Percentiles rank a stretch among this genome's conserved stretches.
phyloP scores from a whole-genome alignment of 2,329 filamentous ascomycete genomes.

The Cladosporium sp. region DNA sequence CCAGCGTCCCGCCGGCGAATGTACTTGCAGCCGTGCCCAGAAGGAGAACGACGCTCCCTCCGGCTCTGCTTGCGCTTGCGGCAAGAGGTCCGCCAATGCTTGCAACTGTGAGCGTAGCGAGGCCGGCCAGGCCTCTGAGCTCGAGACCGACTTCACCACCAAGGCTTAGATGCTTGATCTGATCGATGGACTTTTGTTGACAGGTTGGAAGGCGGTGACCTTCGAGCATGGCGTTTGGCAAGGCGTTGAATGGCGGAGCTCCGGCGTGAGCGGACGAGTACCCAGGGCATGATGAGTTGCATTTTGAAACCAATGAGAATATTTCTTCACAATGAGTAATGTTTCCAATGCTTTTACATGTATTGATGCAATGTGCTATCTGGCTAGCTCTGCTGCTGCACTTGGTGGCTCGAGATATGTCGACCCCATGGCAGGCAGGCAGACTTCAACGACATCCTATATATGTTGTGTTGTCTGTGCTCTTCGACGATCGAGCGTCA shows the following conservation, averaged over 20 bases:
- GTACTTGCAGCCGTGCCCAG: conserved; percentile 71
- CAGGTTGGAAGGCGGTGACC: not conserved
- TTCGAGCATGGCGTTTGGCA: not conserved
- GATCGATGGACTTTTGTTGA: not conserved
- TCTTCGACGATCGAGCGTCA: too few relatives aligned
- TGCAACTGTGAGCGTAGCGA: conserved; percentile 69
- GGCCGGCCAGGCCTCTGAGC: conserved; percentile 53
- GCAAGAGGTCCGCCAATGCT: conserved; percentile 60
- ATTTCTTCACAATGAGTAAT: too few relatives aligned
- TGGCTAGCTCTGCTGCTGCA: too few relatives aligned
- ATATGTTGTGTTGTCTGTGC: too few relatives aligned
- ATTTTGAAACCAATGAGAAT: not conserved
- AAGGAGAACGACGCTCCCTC: conserved; percentile 62
- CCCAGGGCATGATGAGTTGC: not conserved
- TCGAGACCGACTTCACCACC: conserved; percentile 87
- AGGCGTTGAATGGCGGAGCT: not conserved
- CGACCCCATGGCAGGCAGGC: too few relatives aligned
- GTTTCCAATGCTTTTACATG: too few relatives aligned
- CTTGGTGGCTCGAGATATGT: too few relatives aligned
- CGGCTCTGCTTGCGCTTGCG: conserved; percentile 70
- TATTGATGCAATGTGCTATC: too few relatives aligned
- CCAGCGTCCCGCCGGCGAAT: conserved; percentile 71
- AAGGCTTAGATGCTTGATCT: conserved; percentile 33
- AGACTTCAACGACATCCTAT: too few relatives aligned
- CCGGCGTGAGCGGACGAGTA: not conserved